phyloP scores from a whole-genome alignment of 306 rosid genomes.

The Notholithocarpus densiflorus region DNA sequence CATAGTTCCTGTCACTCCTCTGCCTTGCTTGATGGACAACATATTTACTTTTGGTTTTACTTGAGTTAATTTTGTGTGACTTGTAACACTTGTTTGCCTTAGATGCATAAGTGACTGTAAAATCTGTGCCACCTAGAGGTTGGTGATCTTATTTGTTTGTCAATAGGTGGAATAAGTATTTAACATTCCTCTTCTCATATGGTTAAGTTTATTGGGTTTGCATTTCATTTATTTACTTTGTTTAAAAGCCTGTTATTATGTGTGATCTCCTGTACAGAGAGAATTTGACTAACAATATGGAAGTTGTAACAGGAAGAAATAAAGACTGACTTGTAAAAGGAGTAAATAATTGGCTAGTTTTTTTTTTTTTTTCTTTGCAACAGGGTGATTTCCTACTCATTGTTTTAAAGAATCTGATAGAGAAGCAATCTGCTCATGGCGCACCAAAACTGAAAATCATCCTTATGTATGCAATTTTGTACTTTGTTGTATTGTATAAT shows the following conservation, averaged over 20 bases:
- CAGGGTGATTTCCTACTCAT: slow-evolving; percentile 93
- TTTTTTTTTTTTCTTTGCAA: slow-evolving; percentile 1
- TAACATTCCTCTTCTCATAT: background rate
- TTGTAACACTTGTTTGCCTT: background rate
- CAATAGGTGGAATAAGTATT: background rate
- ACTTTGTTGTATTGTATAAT: background rate
- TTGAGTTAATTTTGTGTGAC: background rate
- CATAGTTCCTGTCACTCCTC: background rate
- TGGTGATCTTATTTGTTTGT: background rate
- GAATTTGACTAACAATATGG: background rate
- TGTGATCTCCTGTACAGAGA: background rate
- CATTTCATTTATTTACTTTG: background rate
- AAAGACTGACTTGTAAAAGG: background rate
- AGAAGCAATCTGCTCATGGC: slow-evolving; percentile 56
- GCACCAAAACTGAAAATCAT: slow-evolving; percentile 71
- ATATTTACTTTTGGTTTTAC: background rate
- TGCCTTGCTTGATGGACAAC: background rate
- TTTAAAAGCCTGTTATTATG: background rate
- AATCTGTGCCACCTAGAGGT: background rate
- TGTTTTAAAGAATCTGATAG: slow-evolving; percentile 73
- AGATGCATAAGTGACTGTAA: background rate
- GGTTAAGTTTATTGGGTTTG: background rate
- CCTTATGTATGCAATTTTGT: slow-evolving; percentile 62
- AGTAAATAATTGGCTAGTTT: background rate
- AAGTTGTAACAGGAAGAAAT: background rate